Percentiles rank a stretch among this genome's conserved stretches.
These are phyloP conservation scores for Blastobotrys muscicola DNA, from an alignment of 805 yeast species.

Conservation along the genomic window DNA sequence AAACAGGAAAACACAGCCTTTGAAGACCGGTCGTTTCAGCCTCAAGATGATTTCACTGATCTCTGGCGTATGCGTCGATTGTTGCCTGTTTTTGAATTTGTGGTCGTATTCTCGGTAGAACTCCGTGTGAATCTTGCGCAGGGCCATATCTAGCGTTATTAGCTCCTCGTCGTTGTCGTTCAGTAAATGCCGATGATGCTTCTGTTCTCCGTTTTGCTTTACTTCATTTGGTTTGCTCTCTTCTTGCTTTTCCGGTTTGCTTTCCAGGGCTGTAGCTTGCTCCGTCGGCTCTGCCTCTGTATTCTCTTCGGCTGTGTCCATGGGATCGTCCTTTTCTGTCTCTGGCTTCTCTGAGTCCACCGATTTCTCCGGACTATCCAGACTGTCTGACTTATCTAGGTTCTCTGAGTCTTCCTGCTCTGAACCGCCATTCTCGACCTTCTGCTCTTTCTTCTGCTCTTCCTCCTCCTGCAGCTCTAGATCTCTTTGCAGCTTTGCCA, in stretches of 20 bases:
- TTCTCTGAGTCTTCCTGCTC: background rate
- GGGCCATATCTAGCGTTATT: conserved; percentile 47
- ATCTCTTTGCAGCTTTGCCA: conserved; percentile 72
- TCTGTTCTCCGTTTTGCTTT: conserved; percentile 4
- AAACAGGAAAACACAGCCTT: conserved; percentile 61
- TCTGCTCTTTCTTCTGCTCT: conserved; percentile 5
- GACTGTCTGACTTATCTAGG: background rate
- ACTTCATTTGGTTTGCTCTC: conserved; percentile 1
- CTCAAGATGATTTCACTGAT: conserved; percentile 40
- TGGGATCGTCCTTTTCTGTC: too few species aligned
- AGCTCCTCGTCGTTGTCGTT: conserved; percentile 80
- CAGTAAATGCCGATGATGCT: conserved; percentile 39
- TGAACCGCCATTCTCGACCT: background rate
- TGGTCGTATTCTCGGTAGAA: conserved; percentile 47
- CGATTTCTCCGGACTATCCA: too few species aligned
- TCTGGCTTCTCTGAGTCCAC: too few species aligned
- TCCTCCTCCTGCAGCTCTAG: conserved; percentile 24
- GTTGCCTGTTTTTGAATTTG: background rate
- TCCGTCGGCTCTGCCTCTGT: background rate
- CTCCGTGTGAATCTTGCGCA: conserved; percentile 53
- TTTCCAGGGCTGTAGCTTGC: too few species aligned
- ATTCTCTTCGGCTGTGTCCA: background rate
- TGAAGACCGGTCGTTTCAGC: conserved; percentile 61
- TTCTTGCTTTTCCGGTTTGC: too few species aligned
- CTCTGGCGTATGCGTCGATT: conserved; percentile 19